Conservation (phyloP, 164 flowering plant species). For the Stephania japonica region DNA sequence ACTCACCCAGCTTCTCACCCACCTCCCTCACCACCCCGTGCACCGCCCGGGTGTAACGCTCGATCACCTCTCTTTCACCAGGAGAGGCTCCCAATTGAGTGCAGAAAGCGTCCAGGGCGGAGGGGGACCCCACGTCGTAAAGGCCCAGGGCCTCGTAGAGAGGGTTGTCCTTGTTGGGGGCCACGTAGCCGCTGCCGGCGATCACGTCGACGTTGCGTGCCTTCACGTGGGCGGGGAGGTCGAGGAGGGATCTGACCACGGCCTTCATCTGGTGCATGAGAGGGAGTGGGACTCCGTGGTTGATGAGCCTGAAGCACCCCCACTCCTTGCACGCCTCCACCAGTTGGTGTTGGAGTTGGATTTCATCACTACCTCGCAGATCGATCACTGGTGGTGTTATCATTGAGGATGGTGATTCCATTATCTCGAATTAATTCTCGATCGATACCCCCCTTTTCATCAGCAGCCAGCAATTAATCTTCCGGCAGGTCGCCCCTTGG, state of each 20-base stretch:
- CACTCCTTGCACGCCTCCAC: slow-evolving; percentile 47
- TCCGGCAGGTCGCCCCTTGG: too few species aligned
- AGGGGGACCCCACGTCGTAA: slow-evolving; percentile 38
- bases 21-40: slow-evolving; percentile 36
- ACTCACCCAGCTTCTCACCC: slow-evolving; percentile 36
- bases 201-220: slow-evolving; percentile 47
- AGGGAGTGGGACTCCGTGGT: slow-evolving; percentile 38
- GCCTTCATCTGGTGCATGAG: slow-evolving; percentile 54
- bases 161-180: slow-evolving; percentile 45
- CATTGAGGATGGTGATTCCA: too few species aligned
- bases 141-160: slow-evolving; percentile 69
- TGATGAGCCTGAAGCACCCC: slow-evolving; percentile 70
- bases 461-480: too few species aligned
- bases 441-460: neutral
- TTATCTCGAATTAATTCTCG: neutral
- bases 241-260: slow-evolving; percentile 45
- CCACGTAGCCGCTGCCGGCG: slow-evolving; percentile 58
- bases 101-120: slow-evolving; percentile 44
- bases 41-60: slow-evolving; percentile 39
- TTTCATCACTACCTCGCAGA: slow-evolving; percentile 27
- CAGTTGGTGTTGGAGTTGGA: slow-evolving; percentile 19
- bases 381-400: slow-evolving; percentile 68
- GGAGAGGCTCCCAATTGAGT: slow-evolving; percentile 43
- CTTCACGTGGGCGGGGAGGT: slow-evolving; percentile 56
- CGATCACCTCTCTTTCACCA: slow-evolving; percentile 48